A percentile compares a stretch with the other conserved stretches of the same genome.
phyloP scores from a whole-genome alignment of 352 stramenopile species.

The Phytopythium litorale region DNA sequence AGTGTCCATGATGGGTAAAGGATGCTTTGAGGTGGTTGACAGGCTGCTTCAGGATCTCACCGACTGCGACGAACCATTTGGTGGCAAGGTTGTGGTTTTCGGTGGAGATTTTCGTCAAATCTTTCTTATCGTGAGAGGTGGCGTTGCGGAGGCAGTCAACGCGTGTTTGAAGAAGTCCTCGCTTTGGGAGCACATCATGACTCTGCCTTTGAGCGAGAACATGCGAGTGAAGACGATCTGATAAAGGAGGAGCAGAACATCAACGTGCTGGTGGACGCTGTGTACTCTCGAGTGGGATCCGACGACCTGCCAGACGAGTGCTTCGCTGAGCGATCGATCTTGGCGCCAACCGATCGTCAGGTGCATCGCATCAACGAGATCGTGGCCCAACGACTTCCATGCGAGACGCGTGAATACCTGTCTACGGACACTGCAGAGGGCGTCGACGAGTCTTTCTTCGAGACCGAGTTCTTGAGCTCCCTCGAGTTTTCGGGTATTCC shows the following conservation, averaged over 20 bases:
- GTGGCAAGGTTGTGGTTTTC: constrained; percentile 18
- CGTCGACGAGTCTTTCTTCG: background rate
- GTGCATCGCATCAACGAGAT: background rate
- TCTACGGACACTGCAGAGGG: background rate
- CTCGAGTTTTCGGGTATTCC: background rate
- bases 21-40: constrained; percentile 20
- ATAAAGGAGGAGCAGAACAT: background rate
- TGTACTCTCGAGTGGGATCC: background rate
- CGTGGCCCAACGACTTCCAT: background rate
- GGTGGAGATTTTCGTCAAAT: constrained; percentile 22
- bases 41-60: constrained; percentile 14
- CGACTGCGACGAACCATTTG: constrained; percentile 15
- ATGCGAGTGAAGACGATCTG: constrained; percentile 5
- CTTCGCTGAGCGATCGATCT: background rate
- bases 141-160: constrained; percentile 8
- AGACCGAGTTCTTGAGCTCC: background rate
- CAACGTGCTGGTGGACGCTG: background rate
- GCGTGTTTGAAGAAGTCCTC: constrained; percentile 9
- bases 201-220: constrained; percentile 6
- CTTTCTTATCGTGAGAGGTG: constrained; percentile 14
- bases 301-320: background rate
- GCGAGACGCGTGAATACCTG: background rate
- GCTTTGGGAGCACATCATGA: constrained; percentile 1
- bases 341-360: background rate
- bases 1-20: constrained; percentile 9